Evolutionary conservation across 495 filamentous ascomycete species (phyloP).

Genomic region (Cercophora newfieldiana): DNA sequence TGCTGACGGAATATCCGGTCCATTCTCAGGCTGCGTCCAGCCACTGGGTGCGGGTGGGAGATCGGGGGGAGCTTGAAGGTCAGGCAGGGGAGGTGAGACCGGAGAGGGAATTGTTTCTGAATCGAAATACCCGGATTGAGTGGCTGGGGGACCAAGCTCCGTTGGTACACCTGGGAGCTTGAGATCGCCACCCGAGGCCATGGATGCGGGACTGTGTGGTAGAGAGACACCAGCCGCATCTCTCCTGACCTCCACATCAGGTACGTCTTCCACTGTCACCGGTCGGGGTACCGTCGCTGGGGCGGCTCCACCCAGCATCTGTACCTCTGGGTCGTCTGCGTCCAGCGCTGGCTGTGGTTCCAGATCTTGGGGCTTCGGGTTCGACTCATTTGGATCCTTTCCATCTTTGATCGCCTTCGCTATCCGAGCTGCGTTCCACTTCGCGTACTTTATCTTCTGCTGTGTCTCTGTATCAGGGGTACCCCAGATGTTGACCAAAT

Average conservation of each 20-base stretch:
- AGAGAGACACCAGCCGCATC: conserved; percentile 38
- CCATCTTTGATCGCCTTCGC: conserved; percentile 86
- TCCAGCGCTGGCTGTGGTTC: conserved; percentile 50
- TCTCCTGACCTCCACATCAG: conserved; percentile 45
- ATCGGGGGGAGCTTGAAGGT: conserved; percentile 23
- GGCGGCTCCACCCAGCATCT: conserved; percentile 45
- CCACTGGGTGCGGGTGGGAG: conserved; percentile 23
- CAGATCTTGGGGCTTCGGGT: conserved; percentile 62
- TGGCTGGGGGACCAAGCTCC: conserved; percentile 30
- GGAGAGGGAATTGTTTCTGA: conserved; percentile 27
- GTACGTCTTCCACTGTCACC: conserved; percentile 56
- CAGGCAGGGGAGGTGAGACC: conserved; percentile 23
- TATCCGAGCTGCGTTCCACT: conserved; percentile 92
- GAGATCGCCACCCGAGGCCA: conserved; percentile 34
- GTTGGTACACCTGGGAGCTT: conserved; percentile 35
- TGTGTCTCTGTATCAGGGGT: conserved; percentile 70
- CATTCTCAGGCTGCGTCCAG: conserved; percentile 23
- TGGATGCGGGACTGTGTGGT: conserved; percentile 46
- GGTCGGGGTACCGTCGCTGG: conserved; percentile 47
- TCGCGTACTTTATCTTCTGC: conserved; percentile 90
- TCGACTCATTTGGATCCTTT: conserved; percentile 88
- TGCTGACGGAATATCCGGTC: conserved; percentile 26
- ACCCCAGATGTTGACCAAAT: conserved; percentile 82
- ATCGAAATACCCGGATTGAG: conserved; percentile 29
- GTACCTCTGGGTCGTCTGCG: conserved; percentile 63